These are phyloP conservation scores for Medicago truncatula DNA, from an alignment of 306 rosid genomes.

Conservation along the genomic window MtrunA17r5.0-ANR NC_053049.1:35157001-35157500, in stretches of 20 bases:
- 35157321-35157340: not conserved
- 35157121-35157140: not conserved
- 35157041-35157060: not conserved
- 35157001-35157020: not conserved
- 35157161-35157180: not conserved
- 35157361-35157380: not conserved
- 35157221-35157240: not conserved
- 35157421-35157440: slow-evolving; percentile 11
- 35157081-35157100: slow-evolving; percentile 1
- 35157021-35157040: not conserved
- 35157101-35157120: not conserved
- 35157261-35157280: slow-evolving; percentile 12
- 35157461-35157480: not conserved
- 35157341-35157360: not conserved
- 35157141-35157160: not conserved
- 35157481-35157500: slow-evolving; percentile 8
- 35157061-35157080: not conserved
- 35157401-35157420: slow-evolving; percentile 26
- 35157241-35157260: not conserved
- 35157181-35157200: not conserved
- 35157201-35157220: not conserved
- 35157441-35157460: not conserved
- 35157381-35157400: not conserved
- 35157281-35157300: not conserved
- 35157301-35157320: slow-evolving; percentile 3